A percentile compares a stretch with the other conserved stretches of the same genome.
Evolutionary conservation across 2,329 filamentous ascomycete genomes (phyloP).

Genomic region (Pyrenophora tritici-repentis): DNA sequence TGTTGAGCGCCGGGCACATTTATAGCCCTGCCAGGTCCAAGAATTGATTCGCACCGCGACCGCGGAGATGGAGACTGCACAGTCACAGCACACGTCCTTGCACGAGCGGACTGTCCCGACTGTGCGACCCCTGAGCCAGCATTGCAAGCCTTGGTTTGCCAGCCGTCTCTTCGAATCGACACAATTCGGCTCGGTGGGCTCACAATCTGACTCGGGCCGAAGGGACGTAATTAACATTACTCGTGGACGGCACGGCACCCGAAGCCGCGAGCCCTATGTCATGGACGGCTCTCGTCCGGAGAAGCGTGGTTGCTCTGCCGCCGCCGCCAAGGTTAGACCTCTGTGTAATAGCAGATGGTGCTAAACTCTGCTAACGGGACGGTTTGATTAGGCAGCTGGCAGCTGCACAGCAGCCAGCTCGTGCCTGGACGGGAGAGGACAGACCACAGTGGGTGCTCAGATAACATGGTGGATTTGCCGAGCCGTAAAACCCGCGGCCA

Average conservation of each 20-base stretch:
- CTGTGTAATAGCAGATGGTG: neutral
- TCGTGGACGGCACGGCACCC: constrained; percentile 15
- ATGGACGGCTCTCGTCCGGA: neutral
- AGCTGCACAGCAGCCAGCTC: neutral
- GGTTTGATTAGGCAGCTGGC: constrained; percentile 7
- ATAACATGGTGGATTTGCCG: constrained; percentile 22
- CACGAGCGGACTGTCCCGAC: constrained; percentile 26
- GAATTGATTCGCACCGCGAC: constrained; percentile 29
- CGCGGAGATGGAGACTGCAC: constrained; percentile 21
- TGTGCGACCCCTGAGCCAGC: constrained; percentile 19
- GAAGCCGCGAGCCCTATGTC: constrained; percentile 4
- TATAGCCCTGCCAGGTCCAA: constrained; percentile 17
- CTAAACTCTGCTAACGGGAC: constrained; percentile 1
- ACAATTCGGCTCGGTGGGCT: constrained; percentile 19
- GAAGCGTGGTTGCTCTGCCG: neutral
- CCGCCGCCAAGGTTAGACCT: neutral
- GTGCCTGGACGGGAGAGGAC: constrained; percentile 4
- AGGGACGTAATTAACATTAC: constrained; percentile 12
- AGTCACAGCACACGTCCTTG: constrained; percentile 17
- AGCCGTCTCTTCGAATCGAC: constrained; percentile 8
- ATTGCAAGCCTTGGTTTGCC: constrained; percentile 7
- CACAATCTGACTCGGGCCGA: constrained; percentile 23
- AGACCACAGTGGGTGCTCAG: constrained; percentile 12
- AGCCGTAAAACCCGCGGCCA: constrained; percentile 24
- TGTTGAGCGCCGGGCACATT: constrained; percentile 1